These are phyloP conservation scores for Byssoonygena ceratinophila DNA, from an alignment of 2,329 filamentous ascomycete species.

Conservation along the genomic window DNA sequence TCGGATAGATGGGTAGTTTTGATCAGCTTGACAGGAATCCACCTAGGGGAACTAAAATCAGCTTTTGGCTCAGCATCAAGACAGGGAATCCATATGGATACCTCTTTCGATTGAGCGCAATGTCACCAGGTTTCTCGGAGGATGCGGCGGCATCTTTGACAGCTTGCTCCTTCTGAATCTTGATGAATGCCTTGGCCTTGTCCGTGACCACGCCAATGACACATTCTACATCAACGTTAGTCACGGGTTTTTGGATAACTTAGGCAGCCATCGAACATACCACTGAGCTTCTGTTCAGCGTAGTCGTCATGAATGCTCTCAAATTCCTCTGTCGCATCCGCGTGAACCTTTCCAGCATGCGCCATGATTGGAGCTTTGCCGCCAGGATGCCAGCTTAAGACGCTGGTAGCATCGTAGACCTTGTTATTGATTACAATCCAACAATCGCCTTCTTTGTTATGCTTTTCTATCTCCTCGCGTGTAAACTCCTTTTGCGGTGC, in stretches of 20 bases:
- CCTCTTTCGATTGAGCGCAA: slow-evolving; percentile 32
- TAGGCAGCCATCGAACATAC: slow-evolving; percentile 20
- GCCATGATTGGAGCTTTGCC: slow-evolving; percentile 40
- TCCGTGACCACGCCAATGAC: slow-evolving; percentile 41
- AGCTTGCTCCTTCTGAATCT: slow-evolving; percentile 33
- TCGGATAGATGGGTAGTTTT: slow-evolving; percentile 32
- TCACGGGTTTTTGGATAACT: background rate
- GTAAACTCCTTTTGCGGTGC: slow-evolving; percentile 44
- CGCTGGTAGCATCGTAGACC: slow-evolving; percentile 42
- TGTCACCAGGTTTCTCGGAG: slow-evolving; percentile 22
- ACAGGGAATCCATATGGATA: background rate
- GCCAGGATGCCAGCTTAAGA: slow-evolving; percentile 42
- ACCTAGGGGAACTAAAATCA: slow-evolving; percentile 22
- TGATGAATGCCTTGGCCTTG: slow-evolving; percentile 41
- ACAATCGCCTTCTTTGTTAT: slow-evolving; percentile 40
- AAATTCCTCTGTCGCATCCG: slow-evolving; percentile 42
- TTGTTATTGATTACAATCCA: slow-evolving; percentile 46
- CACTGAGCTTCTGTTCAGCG: slow-evolving; percentile 41
- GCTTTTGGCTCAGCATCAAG: background rate
- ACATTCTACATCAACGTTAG: slow-evolving; percentile 33
- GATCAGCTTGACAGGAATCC: slow-evolving; percentile 38
- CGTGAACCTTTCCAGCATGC: slow-evolving; percentile 43
- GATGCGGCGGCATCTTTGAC: slow-evolving; percentile 31
- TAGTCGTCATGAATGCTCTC: slow-evolving; percentile 43
- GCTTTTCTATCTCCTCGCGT: slow-evolving; percentile 45